Conservation (phyloP, 2,329 filamentous ascomycete species). For the Penicillium verrucosum region DNA sequence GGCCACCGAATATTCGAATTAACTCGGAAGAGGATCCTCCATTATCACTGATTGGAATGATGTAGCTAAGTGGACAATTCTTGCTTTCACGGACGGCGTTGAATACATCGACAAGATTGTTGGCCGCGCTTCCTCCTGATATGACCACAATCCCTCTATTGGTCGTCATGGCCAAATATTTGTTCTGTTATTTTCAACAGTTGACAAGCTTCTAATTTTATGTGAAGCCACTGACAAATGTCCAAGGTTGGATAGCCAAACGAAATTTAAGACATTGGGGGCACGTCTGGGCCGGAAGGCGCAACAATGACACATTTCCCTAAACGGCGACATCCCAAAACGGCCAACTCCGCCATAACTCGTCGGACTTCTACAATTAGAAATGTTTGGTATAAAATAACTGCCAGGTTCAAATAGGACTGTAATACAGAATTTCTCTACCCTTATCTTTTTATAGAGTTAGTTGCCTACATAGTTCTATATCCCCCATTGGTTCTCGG, state of each 20-base stretch:
- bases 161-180: constrained; percentile 5
- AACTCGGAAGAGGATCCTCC: constrained; percentile 91
- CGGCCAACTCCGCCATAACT: not conserved
- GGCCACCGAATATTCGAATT: constrained; percentile 90
- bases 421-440: not conserved
- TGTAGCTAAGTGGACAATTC: constrained; percentile 68
- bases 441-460: not conserved
- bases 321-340: not conserved
- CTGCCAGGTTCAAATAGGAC: not conserved
- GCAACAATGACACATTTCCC: constrained; percentile 6
- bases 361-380: too few species aligned
- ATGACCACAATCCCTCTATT: constrained; percentile 72
- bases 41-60: constrained; percentile 95
- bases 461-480: not conserved
- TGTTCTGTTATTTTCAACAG: not conserved
- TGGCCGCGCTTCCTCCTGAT: constrained; percentile 90
- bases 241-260: not conserved
- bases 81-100: constrained; percentile 62
- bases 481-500: not conserved
- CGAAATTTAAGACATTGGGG: not conserved
- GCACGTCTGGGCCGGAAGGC: constrained; percentile 1
- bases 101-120: constrained; percentile 90
- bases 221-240: not conserved
- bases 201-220: not conserved
- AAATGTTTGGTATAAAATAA: too few species aligned